Percentiles rank a stretch among this genome's conserved stretches.
These are phyloP conservation scores for Wickerhamiella slavikovae DNA, from an alignment of 805 yeast species.

Conservation along the genomic window DNA sequence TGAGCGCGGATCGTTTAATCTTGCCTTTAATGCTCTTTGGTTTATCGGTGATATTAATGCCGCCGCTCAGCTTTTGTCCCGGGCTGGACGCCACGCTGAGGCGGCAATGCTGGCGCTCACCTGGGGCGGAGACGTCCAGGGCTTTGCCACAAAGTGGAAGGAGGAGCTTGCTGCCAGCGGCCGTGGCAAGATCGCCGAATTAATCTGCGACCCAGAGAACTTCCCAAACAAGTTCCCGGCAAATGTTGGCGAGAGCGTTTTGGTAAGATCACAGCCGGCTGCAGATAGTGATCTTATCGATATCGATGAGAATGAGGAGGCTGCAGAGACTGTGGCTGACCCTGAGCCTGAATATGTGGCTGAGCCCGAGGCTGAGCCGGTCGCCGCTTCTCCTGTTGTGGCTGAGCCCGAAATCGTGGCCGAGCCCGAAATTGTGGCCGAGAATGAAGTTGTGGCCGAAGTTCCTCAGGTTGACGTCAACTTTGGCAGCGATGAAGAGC, in stretches of 20 bases:
- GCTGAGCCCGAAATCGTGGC: constrained; percentile 10
- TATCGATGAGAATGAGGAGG: constrained; percentile 12
- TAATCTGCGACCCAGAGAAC: constrained; percentile 29
- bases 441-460: constrained; percentile 11
- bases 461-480: too few species aligned
- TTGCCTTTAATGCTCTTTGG: constrained; percentile 89
- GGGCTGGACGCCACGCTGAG: constrained; percentile 57
- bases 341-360: constrained; percentile 6
- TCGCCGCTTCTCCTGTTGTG: constrained; percentile 13
- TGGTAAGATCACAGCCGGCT: constrained; percentile 4
- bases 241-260: constrained; percentile 11
- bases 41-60: constrained; percentile 45
- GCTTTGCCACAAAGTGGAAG: constrained; percentile 51
- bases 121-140: constrained; percentile 32
- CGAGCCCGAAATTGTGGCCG: too few species aligned
- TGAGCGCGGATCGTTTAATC: constrained; percentile 59
- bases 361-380: constrained; percentile 9
- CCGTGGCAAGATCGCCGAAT: constrained; percentile 36
- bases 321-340: constrained; percentile 13
- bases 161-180: constrained; percentile 28
- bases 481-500: too few species aligned
- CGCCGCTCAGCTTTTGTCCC: constrained; percentile 43
- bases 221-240: constrained; percentile 19
- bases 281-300: constrained; percentile 22
- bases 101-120: constrained; percentile 66